Percentiles rank a stretch among this genome's conserved stretches.
Evolutionary conservation across 1,284 basidiomycete species (phyloP).

Genomic region (Ganoderma multipileum): DNA sequence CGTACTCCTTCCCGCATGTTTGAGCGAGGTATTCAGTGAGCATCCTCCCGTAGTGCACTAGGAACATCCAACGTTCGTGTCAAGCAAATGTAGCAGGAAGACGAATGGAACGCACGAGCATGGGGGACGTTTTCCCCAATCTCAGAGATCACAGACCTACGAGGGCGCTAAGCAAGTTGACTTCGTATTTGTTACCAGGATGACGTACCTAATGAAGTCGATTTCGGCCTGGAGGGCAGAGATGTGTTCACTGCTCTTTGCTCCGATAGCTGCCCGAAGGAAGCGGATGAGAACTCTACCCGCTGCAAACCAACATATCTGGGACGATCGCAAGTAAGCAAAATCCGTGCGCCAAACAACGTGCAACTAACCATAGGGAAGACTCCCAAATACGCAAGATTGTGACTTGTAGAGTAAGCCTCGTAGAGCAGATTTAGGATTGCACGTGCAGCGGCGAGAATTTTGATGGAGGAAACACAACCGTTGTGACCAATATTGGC

Average conservation of each 20-base stretch:
- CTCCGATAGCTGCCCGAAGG: conserved; percentile 62
- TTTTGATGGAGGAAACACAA: conserved; percentile 71
- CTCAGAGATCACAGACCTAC: conserved; percentile 62
- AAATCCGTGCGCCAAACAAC: neutral
- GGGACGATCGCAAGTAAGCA: conserved; percentile 6
- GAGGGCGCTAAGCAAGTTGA: conserved; percentile 9
- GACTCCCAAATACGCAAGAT: conserved; percentile 67
- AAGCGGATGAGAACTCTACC: conserved; percentile 72
- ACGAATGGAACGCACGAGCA: conserved; percentile 48
- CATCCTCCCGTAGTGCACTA: conserved; percentile 69
- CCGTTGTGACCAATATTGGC: conserved; percentile 61
- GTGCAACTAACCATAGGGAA: conserved; percentile 52
- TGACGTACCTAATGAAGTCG: conserved; percentile 68
- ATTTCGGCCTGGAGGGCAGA: conserved; percentile 64
- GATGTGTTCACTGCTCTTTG: conserved; percentile 58
- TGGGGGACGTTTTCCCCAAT: conserved; percentile 71
- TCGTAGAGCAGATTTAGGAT: conserved; percentile 73
- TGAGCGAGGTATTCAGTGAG: conserved; percentile 52
- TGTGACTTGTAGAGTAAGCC: conserved; percentile 72
- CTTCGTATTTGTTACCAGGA: neutral
- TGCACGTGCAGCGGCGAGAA: conserved; percentile 66
- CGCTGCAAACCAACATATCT: conserved; percentile 76
- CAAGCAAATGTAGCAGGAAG: neutral
- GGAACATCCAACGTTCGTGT: neutral
- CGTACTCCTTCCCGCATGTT: conserved; percentile 39